A percentile compares a stretch with the other conserved stretches of the same genome.
Evolutionary conservation across 495 filamentous ascomycete genomes (phyloP).

Genomic region (Talaromyces nanjingensis): DNA sequence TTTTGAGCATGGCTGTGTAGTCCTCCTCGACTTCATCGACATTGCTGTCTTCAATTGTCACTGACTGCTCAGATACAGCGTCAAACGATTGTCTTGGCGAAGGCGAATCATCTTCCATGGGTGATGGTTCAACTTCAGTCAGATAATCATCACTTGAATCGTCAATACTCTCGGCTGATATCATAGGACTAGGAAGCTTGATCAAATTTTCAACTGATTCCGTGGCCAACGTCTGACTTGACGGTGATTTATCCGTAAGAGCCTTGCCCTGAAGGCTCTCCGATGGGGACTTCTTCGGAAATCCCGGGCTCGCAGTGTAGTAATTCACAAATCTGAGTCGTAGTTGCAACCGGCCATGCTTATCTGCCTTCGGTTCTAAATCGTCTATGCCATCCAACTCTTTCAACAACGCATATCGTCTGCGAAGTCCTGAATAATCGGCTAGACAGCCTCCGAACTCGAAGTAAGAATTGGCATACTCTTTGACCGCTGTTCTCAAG

Average conservation of each 20-base stretch:
- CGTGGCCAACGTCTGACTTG: background rate
- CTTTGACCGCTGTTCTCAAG: constrained; percentile 58
- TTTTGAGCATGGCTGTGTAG: background rate
- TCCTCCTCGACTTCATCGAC: background rate
- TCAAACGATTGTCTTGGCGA: background rate
- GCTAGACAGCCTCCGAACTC: constrained; percentile 78
- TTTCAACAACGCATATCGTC: constrained; percentile 59
- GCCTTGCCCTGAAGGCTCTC: constrained; percentile 4
- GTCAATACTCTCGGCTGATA: background rate
- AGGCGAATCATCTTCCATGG: constrained; percentile 1
- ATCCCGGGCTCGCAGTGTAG: constrained; percentile 77
- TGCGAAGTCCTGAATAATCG: constrained; percentile 62
- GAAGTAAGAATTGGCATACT: constrained; percentile 70
- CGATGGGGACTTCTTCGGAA: constrained; percentile 34
- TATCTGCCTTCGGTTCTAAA: constrained; percentile 9
- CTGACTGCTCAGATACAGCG: background rate
- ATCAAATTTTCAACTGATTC: background rate
- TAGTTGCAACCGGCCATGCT: constrained; percentile 10
- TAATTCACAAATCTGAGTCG: constrained; percentile 81
- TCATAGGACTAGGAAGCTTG: background rate
- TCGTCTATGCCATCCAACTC: constrained; percentile 62
- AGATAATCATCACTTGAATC: background rate
- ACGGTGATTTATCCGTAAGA: background rate
- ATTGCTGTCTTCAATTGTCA: background rate
- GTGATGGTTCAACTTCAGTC: background rate